These are phyloP conservation scores for Canavalia gladiata DNA, from an alignment of 306 rosid genomes.

Conservation along the genomic window DNA sequence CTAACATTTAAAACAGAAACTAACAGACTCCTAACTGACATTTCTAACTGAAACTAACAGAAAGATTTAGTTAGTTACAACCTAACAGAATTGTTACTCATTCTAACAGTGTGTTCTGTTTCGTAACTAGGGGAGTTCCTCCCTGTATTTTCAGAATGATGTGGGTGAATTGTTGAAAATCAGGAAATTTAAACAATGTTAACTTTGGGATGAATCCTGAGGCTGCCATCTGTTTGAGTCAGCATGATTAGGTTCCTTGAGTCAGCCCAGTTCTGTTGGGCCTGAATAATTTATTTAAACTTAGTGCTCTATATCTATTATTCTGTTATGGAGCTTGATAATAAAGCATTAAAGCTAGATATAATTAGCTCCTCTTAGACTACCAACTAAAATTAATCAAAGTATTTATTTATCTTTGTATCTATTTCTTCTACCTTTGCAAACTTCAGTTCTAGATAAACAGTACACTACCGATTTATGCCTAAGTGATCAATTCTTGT, in stretches of 20 bases:
- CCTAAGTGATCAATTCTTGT: constrained; percentile 32
- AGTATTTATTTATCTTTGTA: background rate
- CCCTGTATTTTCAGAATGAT: background rate
- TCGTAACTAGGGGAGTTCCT: too few species aligned
- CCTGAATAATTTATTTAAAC: background rate
- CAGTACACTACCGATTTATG: constrained; percentile 14
- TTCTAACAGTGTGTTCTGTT: too few species aligned
- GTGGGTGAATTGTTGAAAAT: background rate
- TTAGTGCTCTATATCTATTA: background rate
- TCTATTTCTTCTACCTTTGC: background rate
- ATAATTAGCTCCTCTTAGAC: constrained; percentile 52
- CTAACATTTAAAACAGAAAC: too few species aligned
- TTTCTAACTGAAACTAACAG: too few species aligned
- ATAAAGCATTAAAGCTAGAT: background rate
- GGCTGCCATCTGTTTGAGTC: constrained; percentile 20
- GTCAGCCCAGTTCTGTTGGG: constrained; percentile 29
- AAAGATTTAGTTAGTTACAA: too few species aligned
- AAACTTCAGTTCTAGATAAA: background rate
- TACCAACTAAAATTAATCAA: background rate
- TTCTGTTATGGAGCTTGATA: background rate
- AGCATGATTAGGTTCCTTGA: constrained; percentile 21
- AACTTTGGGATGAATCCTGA: background rate
- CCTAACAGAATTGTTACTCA: too few species aligned
- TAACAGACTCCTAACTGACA: too few species aligned
- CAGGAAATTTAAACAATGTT: background rate